Conservation (phyloP, 305 asterid genomes). For the Caryopteris hybrid region DNA sequence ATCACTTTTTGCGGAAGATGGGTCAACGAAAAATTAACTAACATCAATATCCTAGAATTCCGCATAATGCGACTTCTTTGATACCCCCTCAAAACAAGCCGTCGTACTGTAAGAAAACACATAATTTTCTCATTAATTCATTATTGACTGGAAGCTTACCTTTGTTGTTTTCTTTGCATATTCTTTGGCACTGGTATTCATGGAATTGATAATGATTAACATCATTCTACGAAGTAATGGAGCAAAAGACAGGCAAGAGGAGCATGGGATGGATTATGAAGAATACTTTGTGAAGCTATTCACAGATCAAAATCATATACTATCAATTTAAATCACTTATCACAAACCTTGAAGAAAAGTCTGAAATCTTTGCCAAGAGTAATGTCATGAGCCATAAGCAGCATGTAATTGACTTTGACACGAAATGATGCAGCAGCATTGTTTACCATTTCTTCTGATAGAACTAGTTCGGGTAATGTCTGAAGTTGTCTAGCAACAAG, state of each 20-base stretch:
- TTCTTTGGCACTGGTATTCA: neutral
- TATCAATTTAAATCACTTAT: conserved; percentile 20
- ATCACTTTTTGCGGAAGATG: conserved; percentile 6
- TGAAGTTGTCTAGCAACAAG: conserved; percentile 54
- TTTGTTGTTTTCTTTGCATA: neutral
- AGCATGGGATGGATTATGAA: conserved; percentile 1
- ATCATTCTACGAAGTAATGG: conserved; percentile 16
- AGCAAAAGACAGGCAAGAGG: neutral
- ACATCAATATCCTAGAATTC: neutral
- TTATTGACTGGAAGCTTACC: conserved; percentile 6
- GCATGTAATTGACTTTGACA: conserved; percentile 78
- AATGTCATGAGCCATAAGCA: conserved; percentile 97
- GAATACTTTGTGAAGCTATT: neutral
- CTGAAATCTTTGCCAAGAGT: conserved; percentile 92
- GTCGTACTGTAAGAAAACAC: neutral
- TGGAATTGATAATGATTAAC: conserved; percentile 9
- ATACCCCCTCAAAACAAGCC: neutral
- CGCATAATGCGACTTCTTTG: neutral
- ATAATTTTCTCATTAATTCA: neutral
- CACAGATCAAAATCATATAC: neutral
- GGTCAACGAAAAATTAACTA: neutral
- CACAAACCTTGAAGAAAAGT: conserved; percentile 83
- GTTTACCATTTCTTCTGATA: conserved; percentile 94
- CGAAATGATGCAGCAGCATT: conserved; percentile 94
- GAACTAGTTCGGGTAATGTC: conserved; percentile 74